Conservation (phyloP, 805 yeast genomes). For the Schwanniomyces sp. region DNA sequence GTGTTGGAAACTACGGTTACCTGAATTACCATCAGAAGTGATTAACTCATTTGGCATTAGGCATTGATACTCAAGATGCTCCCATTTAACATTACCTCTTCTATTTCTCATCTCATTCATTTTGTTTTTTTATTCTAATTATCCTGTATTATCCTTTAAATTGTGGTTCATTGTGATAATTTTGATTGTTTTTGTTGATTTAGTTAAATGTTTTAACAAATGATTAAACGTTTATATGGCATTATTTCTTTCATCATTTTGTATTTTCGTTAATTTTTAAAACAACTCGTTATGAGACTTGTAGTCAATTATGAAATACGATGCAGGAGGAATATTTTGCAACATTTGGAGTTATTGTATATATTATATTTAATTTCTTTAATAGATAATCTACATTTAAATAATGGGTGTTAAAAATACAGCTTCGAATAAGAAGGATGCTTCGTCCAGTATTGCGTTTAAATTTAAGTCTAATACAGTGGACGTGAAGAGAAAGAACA, state of each 20-base stretch:
- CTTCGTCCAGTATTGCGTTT: neutral
- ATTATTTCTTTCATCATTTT: constrained; percentile 1
- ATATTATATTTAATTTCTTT: neutral
- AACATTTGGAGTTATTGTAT: neutral
- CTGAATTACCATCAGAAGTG: constrained; percentile 28
- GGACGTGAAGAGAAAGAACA: neutral
- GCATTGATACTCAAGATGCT: neutral
- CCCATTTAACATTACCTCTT: neutral
- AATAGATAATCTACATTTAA: neutral
- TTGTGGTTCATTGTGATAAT: constrained; percentile 1
- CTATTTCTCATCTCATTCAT: constrained; percentile 5
- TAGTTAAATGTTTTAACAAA: neutral
- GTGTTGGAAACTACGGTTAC: constrained; percentile 37
- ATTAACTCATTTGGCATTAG: neutral
- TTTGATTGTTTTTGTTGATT: constrained; percentile 1
- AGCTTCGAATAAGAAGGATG: neutral
- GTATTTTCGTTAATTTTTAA: neutral
- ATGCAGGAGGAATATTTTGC: neutral
- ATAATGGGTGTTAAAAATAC: neutral
- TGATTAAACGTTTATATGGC: constrained; percentile 2
- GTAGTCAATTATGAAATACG: neutral
- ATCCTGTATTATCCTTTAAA: constrained; percentile 7
- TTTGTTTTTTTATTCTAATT: constrained; percentile 11
- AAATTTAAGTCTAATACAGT: neutral
- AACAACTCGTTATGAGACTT: neutral